Percentiles rank a stretch among this genome's conserved stretches.
Conservation (phyloP, 2,329 filamentous ascomycete genomes). For the Botrytis cinerea region DNA sequence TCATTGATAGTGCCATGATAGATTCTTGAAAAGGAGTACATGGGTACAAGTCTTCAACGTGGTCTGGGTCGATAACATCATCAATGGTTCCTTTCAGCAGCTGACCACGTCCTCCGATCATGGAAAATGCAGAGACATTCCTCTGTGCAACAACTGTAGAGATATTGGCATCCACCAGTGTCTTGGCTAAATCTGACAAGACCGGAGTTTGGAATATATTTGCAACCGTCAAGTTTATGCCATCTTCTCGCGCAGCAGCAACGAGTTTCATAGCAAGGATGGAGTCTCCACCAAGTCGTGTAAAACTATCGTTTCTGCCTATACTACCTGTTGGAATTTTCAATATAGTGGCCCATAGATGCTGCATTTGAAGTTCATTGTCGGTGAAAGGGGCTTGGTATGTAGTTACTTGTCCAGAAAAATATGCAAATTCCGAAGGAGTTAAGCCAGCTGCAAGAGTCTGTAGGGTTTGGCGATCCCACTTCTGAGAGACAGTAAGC, state of each 20-base stretch:
- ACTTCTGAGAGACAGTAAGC: slow-evolving; percentile 40
- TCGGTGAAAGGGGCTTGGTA: neutral
- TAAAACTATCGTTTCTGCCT: slow-evolving; percentile 43
- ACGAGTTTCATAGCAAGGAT: slow-evolving; percentile 48
- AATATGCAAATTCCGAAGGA: slow-evolving; percentile 6
- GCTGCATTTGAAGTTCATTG: slow-evolving; percentile 25
- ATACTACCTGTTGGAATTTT: slow-evolving; percentile 28
- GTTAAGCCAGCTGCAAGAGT: neutral
- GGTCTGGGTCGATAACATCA: neutral
- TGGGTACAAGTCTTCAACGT: slow-evolving; percentile 45
- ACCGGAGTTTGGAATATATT: slow-evolving; percentile 48
- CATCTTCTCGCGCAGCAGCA: slow-evolving; percentile 39
- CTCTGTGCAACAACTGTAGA: neutral
- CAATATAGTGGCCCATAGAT: slow-evolving; percentile 25
- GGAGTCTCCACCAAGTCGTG: slow-evolving; percentile 43
- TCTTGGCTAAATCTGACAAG: slow-evolving; percentile 46
- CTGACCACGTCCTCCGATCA: slow-evolving; percentile 28
- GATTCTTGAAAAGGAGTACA: slow-evolving; percentile 44
- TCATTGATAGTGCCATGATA: slow-evolving; percentile 43
- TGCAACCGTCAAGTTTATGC: slow-evolving; percentile 44
- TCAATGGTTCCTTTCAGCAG: slow-evolving; percentile 31
- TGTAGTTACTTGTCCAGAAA: neutral
- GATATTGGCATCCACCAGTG: slow-evolving; percentile 32
- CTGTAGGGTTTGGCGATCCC: slow-evolving; percentile 44
- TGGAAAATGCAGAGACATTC: slow-evolving; percentile 26